These are phyloP conservation scores for Symbiodinium natans DNA, from an alignment of 73 alveolate genomes.

Conservation along the genomic window DNA sequence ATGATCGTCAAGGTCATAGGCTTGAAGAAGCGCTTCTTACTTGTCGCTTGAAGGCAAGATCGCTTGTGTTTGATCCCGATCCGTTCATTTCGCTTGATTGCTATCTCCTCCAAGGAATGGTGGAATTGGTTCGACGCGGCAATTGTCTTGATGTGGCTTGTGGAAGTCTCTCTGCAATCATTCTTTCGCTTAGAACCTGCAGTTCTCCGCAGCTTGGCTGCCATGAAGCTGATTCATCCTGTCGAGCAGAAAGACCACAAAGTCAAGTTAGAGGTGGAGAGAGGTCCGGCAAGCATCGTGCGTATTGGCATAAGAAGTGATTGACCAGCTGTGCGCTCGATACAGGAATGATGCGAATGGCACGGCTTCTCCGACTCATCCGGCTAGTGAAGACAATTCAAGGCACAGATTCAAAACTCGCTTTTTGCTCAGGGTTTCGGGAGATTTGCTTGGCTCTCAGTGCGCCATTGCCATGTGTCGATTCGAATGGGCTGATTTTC, in stretches of 20 bases:
- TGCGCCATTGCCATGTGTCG: too few relatives aligned
- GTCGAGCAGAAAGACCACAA: too few relatives aligned
- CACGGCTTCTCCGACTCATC: conserved; percentile 38
- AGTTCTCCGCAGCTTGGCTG: conserved; percentile 39
- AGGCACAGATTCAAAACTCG: not conserved
- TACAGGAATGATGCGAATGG: conserved; percentile 72
- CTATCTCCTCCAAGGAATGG: not conserved
- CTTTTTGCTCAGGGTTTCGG: too few relatives aligned
- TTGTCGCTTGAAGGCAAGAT: not conserved
- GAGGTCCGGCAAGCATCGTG: too few relatives aligned
- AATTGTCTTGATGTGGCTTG: conserved; percentile 72
- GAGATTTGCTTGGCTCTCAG: too few relatives aligned
- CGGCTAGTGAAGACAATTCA: conserved; percentile 56
- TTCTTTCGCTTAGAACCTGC: conserved; percentile 36
- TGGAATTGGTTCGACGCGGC: conserved; percentile 66
- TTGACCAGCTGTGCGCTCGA: too few relatives aligned
- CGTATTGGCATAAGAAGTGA: too few relatives aligned
- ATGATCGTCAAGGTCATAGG: conserved; percentile 36
- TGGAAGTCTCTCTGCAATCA: conserved; percentile 20
- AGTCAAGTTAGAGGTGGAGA: too few relatives aligned
- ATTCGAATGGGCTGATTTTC: too few relatives aligned
- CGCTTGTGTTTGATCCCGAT: not conserved
- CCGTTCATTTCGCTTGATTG: not conserved
- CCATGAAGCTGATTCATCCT: too few relatives aligned
- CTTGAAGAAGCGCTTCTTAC: conserved; percentile 45